Base-by-base conservation (phyloP, 139 green algal genomes). In the Deuterostichococcus epilithicus region DNA sequence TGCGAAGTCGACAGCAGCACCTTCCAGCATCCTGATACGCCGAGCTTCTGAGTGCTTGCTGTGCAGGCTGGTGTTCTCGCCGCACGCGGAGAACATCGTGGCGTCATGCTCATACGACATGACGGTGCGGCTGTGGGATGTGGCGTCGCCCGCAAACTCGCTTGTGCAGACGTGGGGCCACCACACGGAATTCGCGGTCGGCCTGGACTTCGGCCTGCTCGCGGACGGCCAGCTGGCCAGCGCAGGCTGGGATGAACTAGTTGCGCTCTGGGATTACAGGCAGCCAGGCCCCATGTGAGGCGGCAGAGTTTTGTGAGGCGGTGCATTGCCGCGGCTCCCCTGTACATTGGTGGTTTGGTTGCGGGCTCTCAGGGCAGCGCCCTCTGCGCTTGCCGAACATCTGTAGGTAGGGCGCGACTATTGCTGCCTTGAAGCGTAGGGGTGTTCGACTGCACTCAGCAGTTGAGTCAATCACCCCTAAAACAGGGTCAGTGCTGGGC, bases 121-220 rank as follows among this genome's bases (percentile, higher is more conserved):
- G 94, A 94, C 89, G 0, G 92, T 99, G 18, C 90, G 91, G 72
- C 83, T 98, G 73, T 99, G 96, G 96, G 93, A 99, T 83, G 86
- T 82, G 38, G 76, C 81, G 1, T 87, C 86, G 3, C 86, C 87
- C 0, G 88, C 92, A 72, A 88, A 95, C 42, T 83, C 91, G n/a
- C 60, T 91, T 58, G 58, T 93, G 28, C 68, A 65, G 70, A 79
- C 34, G n/a, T 97, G 91, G 90, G 92, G 94, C 63, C 93, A 97
- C 78, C 93, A 97, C 84, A 89, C 81, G 22, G 94, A 98, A 79
- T 97, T 97, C 89, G 92, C 90, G 2, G 88, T 95, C 35, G 96
- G 96, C 0, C 78, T 99, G 1, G 96, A 99, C 73, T 92, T 90
- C 83, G 94, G 86, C 67, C 75, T 87, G 42, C 85, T 97, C 73